Base-by-base conservation (phyloP, 768 basidiomycete species). In the Roridomyces roridus region DNA sequence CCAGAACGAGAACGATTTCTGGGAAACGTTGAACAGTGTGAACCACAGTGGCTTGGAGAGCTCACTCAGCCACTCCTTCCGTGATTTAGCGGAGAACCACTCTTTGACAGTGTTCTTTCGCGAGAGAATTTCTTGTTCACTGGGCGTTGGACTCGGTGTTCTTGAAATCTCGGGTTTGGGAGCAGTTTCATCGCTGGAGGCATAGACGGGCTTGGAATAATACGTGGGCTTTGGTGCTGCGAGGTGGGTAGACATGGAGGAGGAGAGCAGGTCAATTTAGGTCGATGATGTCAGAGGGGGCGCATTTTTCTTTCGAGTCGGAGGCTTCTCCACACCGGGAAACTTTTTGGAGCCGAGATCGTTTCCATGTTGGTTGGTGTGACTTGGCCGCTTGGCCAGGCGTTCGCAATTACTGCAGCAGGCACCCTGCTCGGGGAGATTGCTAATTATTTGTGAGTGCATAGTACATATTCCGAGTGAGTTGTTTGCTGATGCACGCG, bases 371-470 rank as follows among this genome's bases (percentile, higher is more conserved):
- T 80, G 31, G 31, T 34, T 34, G 31, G 31, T 11, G 31, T 34
- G 10, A 34, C 31, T 15, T 34, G 31, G 31, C 31, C 31, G 10
- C 31, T 34, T 15, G 31, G 4, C 7, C 11, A 34, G 31, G 65
- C 35, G 14, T 48, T 15, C 35, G 43, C 10, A 34, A 34, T 37
- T 24, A 14, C 40, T 35, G 37, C 20, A 8, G 82, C 77, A 4
- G 84, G 85, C 6, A 86, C 86, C 0, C 76, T 86, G 53, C 54
- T 88, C 1, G 88, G 85, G 24, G 87, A 88, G 68, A 62, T 85
- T 6, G 87, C 80, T 23, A 85, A 85, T 67, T 87, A 81, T 59
- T 81, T 81, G 84, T 85, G 59, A 62, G 82, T 72, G 10, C 42
- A 21, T 46, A 43, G 26, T 7, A 44, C 28, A n/a, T 23, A 9